Evolutionary conservation across 352 stramenopile genomes (phyloP).

Genomic region (Pythium volutum): DNA sequence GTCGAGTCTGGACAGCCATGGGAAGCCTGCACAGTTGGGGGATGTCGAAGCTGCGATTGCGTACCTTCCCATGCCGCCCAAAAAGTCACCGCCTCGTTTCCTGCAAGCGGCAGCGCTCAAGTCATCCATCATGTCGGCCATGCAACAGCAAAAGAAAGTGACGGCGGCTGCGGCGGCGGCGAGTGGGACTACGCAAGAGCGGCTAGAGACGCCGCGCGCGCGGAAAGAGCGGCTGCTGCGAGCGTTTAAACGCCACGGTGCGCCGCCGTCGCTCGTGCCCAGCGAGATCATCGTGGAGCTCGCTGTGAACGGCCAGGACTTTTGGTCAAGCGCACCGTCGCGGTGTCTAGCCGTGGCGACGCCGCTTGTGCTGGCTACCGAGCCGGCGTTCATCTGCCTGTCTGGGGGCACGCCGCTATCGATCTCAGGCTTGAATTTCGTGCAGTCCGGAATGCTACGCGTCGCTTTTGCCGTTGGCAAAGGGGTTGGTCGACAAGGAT

Average conservation of each 20-base stretch:
- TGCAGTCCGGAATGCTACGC: conserved; percentile 26
- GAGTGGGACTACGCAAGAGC: background rate
- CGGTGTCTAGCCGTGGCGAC: conserved; percentile 20
- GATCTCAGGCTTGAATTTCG: conserved; percentile 38
- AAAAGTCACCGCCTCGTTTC: conserved; percentile 9
- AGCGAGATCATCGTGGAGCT: conserved; percentile 35
- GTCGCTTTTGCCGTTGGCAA: conserved; percentile 29
- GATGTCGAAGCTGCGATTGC: conserved; percentile 52
- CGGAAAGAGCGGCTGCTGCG: conserved; percentile 38
- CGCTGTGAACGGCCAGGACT: conserved; percentile 41
- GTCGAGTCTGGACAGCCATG: conserved; percentile 8
- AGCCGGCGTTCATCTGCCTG: conserved; percentile 27
- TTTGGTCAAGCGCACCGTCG: conserved; percentile 29
- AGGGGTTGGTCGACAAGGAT: background rate
- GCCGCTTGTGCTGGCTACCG: conserved; percentile 21
- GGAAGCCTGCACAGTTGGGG: conserved; percentile 28
- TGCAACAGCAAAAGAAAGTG: conserved; percentile 37
- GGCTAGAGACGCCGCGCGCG: conserved; percentile 11
- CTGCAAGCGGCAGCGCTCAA: conserved; percentile 32
- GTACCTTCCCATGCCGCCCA: conserved; percentile 30
- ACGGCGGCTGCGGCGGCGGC: background rate
- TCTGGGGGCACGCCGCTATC: conserved; percentile 29
- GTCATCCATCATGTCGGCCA: conserved; percentile 47
- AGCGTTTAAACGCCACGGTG: conserved; percentile 21
- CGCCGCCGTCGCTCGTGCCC: conserved; percentile 25